phyloP scores from a whole-genome alignment of 2,329 filamentous ascomycete species.

The Cladosporium sp. region DNA sequence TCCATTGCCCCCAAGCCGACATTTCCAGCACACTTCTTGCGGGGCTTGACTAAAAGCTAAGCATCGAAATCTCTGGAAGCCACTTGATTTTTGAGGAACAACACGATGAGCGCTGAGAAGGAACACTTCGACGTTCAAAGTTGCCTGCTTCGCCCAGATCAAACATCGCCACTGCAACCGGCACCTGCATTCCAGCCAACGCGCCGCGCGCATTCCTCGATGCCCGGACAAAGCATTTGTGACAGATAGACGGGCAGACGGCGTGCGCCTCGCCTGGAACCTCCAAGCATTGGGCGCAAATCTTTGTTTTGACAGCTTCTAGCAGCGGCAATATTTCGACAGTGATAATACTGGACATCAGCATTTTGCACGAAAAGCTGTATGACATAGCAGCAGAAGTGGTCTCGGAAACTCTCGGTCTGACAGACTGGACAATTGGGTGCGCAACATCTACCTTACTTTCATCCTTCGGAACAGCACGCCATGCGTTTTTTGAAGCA shows the following conservation, averaged over 20 bases:
- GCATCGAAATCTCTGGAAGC: not conserved
- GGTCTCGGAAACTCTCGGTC: not conserved
- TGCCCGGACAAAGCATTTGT: not conserved
- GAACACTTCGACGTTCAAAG: not conserved
- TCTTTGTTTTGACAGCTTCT: not conserved
- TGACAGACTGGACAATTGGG: not conserved
- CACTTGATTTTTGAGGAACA: too few relatives aligned
- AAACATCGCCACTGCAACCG: not conserved
- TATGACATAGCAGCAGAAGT: not conserved
- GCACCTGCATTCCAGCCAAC: not conserved
- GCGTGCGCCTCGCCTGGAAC: not conserved
- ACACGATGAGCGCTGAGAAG: not conserved
- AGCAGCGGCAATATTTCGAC: not conserved
- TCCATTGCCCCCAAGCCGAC: not conserved
- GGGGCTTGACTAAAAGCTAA: not conserved
- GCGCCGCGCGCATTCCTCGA: not conserved
- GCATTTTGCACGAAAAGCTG: not conserved
- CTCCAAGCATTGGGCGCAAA: not conserved
- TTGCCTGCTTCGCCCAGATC: not conserved
- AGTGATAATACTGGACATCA: not conserved
- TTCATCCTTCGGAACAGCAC: not conserved
- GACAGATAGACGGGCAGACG: not conserved
- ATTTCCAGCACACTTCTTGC: too few relatives aligned
- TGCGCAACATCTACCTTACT: not conserved
- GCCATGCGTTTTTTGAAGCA: not conserved